Percentiles rank a stretch among this genome's conserved stretches.
These are phyloP conservation scores for Cryphonectria naterciae DNA, from an alignment of 2,329 filamentous ascomycete genomes.

Conservation along the genomic window DNA sequence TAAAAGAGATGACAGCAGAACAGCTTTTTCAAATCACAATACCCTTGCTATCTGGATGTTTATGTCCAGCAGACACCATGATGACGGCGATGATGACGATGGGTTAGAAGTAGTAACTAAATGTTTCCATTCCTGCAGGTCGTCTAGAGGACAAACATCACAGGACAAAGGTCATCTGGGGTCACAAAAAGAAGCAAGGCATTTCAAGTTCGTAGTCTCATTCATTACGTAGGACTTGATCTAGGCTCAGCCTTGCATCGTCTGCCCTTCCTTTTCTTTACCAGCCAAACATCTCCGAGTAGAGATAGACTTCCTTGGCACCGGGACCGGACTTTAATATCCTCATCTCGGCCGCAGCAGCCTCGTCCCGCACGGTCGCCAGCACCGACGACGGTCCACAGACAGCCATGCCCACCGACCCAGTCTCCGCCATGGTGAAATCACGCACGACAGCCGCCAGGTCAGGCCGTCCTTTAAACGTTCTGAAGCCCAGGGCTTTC, in stretches of 20 bases:
- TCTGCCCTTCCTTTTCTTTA: neutral
- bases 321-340: conserved; percentile 32
- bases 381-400: conserved; percentile 36
- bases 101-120: neutral
- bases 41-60: neutral
- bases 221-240: neutral
- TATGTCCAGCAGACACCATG: neutral
- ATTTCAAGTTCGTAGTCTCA: neutral
- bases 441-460: conserved; percentile 31
- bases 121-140: neutral
- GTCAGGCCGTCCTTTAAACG: conserved; percentile 33
- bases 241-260: neutral
- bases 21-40: neutral
- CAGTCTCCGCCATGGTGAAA: conserved; percentile 29
- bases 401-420: conserved; percentile 35
- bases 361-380: conserved; percentile 34
- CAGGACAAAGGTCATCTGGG: too few relatives aligned
- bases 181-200: neutral
- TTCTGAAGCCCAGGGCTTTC: conserved; percentile 16
- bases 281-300: conserved; percentile 34
- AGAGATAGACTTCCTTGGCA: conserved; percentile 36
- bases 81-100: neutral
- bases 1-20: neutral
- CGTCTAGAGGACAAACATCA: neutral
- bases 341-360: conserved; percentile 35